phyloP scores from a whole-genome alignment of 306 rosid genomes.

The Leucaena leucocephala region DNA sequence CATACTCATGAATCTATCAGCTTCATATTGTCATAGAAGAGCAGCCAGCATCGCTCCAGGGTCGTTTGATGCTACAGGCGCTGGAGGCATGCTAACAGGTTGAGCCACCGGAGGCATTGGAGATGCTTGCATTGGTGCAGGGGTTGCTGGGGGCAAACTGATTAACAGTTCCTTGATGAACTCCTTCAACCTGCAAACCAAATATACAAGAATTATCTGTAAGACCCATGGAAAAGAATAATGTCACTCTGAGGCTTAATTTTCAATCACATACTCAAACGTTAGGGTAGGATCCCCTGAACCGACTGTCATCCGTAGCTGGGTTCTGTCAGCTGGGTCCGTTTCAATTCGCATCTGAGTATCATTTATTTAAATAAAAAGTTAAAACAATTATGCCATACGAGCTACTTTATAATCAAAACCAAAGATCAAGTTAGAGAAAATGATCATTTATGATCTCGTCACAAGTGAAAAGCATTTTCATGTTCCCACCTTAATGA shows the following conservation, averaged over 20 bases:
- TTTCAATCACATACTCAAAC: slow-evolving; percentile 67
- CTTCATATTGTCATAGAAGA: slow-evolving; percentile 62
- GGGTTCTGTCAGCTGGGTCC: slow-evolving; percentile 99
- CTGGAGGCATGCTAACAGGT: slow-evolving; percentile 45
- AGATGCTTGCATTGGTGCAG: slow-evolving; percentile 47
- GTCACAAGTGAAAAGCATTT: slow-evolving; percentile 19
- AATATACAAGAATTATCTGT: slow-evolving; percentile 32
- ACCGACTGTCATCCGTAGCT: slow-evolving; percentile 94
- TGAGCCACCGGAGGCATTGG: slow-evolving; percentile 61
- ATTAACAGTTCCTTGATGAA: slow-evolving; percentile 89
- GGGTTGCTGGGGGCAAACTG: slow-evolving; percentile 54
- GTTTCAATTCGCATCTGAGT: slow-evolving; percentile 89
- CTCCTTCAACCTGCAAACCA: slow-evolving; percentile 83
- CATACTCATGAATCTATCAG: slow-evolving; percentile 40
- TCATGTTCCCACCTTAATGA: slow-evolving; percentile 22
- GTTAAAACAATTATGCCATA: slow-evolving; percentile 25
- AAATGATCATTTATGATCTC: slow-evolving; percentile 12
- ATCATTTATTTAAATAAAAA: slow-evolving; percentile 23
- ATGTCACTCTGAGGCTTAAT: background rate
- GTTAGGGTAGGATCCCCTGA: slow-evolving; percentile 94
- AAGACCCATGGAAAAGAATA: slow-evolving; percentile 3
- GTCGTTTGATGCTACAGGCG: slow-evolving; percentile 53
- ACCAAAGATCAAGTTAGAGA: background rate
- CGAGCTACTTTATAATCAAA: background rate
- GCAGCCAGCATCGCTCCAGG: slow-evolving; percentile 99